phyloP scores from a whole-genome alignment of 139 green algal genomes.

The Gonium pectorale region DNA sequence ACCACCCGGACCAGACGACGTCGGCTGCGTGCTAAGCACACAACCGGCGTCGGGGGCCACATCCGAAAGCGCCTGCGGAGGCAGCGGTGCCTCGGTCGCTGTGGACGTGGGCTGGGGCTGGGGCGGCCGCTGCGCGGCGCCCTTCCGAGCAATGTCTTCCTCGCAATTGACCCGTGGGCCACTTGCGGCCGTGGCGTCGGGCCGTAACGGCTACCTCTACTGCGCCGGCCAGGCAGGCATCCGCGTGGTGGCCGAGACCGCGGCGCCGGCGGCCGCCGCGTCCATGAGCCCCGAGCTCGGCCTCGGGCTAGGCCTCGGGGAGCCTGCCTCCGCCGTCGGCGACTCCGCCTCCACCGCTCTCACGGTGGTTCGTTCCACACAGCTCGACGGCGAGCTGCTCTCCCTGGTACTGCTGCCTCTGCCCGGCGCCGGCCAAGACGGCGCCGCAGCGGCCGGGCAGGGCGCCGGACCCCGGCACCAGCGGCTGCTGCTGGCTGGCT shows the following conservation, averaged over 20 bases:
- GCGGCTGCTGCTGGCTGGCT: constrained; percentile 70
- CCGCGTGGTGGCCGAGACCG: constrained; percentile 54
- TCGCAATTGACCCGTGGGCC: constrained; percentile 18
- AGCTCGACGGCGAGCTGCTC: constrained; percentile 60
- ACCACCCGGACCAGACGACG: too few species aligned
- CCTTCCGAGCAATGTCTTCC: constrained; percentile 39
- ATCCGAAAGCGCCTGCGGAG: too few species aligned
- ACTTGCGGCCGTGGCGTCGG: constrained; percentile 12
- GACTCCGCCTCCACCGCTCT: background rate
- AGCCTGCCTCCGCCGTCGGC: background rate
- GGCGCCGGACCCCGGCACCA: background rate
- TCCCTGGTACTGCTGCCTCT: constrained; percentile 62
- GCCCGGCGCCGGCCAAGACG: background rate
- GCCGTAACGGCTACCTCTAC: constrained; percentile 47
- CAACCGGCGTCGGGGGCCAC: too few species aligned
- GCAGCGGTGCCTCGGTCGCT: too few species aligned
- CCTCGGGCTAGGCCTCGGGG: background rate
- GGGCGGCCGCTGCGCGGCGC: background rate
- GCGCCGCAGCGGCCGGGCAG: background rate
- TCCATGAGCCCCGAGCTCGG: background rate
- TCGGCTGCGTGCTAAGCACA: too few species aligned
- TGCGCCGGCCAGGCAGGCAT: constrained; percentile 57
- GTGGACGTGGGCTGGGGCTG: constrained; percentile 49
- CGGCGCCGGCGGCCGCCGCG: background rate
- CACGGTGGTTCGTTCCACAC: constrained; percentile 42